Base-by-base conservation (phyloP, 2,329 filamentous ascomycete genomes). In the Tolypocladium inflatum region DNA sequence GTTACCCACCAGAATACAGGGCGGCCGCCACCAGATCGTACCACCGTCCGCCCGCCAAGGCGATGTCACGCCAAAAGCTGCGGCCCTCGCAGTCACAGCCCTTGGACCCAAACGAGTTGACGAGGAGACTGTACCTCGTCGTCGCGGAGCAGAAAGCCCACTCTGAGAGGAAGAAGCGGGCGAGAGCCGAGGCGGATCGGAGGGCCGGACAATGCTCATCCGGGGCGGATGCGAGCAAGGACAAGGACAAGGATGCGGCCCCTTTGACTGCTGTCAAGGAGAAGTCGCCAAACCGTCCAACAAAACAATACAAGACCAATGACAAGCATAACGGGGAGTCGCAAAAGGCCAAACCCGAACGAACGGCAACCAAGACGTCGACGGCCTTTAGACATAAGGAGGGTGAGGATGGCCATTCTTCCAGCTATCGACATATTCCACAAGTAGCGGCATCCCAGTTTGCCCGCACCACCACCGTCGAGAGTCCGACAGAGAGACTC, bases 91-190 rank as follows among this genome's bases (percentile, higher is more conserved):
- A 64, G 1, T 66, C 71, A 13, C 63, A 68, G 38, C 68, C 73
- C 2, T 69, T 85, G 52, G 82, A 86, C 60, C 74, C 83, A 0
- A 75, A 80, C 35, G 82, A 86, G 57, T 69, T 86, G 35, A 75
- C 76, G 13, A 75, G 78, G 38, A 78, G 82, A 21, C 73, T 86
- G 30, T 73, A 74, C 54, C 62, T 75, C 13, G 78, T 85, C 21
- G 70, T 82, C 17, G 74, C 73, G 6, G 76, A 84, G 59, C 79
- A 80, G 60, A 79, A 78, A 59, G 69, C 71, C 9, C 66, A 68
- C 15, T 70, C 74, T 4, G 73, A 76, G 56, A 67, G 66, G 62
- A 71, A 68, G 58, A 66, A 66, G 55, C 67, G 67, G 54, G 63
- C 66, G 38, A 65, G 63, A 50, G 59, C 64, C 42, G 67, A 70